Evolutionary conservation across 768 basidiomycete genomes (phyloP), one percentile per base, ranked within the genome.

Genomic region (Xerocomellus dryophilus): DNA sequence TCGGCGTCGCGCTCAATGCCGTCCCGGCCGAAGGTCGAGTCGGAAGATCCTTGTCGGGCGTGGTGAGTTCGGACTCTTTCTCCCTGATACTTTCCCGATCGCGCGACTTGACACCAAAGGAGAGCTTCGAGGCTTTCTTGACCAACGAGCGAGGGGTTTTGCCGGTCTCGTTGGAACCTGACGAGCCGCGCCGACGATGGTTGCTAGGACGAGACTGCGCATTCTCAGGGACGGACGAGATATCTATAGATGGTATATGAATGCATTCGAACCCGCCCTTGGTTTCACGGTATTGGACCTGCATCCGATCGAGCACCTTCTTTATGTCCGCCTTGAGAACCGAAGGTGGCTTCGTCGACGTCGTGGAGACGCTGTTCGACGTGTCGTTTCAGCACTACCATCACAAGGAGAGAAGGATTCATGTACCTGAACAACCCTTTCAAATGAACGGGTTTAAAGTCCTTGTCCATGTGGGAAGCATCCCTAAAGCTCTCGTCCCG

Each of bases 261-360:
- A 96, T 90, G 73, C 97, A 99, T 69, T 99, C 96, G 68, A 93
- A 98, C 3, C 96, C 97, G 53, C 84, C 78, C 72, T 86, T 90
- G 61, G 83, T 93, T 69, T 93, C 90, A 38, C 93, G 82, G 67
- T 97, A 93, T 70, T 93, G 92, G 31, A 99, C 89, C 58, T 95
- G 93, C 84, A 98, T 93, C 43, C 95, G 83, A 63, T 95, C 91
- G 36, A 98, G 79, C 2, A 97, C 95, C 12, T 82, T 81, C 45
- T 81, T 79, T 59, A 99, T 87, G 71, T 98, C 96, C 53, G 78
- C 73, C 70, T 92, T 90, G 72, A 98, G 85, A 9, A 82, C 77
- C 14, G 80, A 72, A 5, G 93, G 89, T 7, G 90, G 66, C 66
- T 96, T 98, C 5, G 93, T 93, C 25, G 93, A 90, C 2, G 97